These are phyloP conservation scores for Aquilaria sinensis DNA, from an alignment of 345 rosid species.

Conservation along the genomic window DNA sequence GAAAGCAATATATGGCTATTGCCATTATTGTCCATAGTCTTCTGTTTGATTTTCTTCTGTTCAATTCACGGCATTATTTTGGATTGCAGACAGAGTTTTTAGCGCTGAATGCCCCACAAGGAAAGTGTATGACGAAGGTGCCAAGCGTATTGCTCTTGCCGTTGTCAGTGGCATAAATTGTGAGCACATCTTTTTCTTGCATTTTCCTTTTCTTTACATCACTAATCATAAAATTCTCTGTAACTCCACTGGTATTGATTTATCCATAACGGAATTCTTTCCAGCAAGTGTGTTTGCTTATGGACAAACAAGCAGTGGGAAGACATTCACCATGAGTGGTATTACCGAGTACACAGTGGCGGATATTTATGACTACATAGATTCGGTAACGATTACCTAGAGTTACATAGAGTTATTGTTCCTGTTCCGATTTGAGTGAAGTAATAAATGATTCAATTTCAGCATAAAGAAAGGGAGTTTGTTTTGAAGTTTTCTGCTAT, in stretches of 20 bases:
- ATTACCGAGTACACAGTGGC: conserved; percentile 68
- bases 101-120: conserved; percentile 57
- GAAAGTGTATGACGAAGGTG: conserved; percentile 77
- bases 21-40: neutral
- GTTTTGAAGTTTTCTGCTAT: conserved; percentile 76
- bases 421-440: conserved; percentile 7
- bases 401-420: neutral
- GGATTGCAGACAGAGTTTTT: conserved; percentile 71
- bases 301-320: conserved; percentile 98
- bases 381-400: conserved; percentile 39
- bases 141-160: conserved; percentile 79
- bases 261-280: conserved; percentile 2
- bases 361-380: conserved; percentile 73
- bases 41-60: conserved; percentile 13
- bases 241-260: neutral
- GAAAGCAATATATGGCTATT: neutral
- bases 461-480: conserved; percentile 88
- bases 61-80: conserved; percentile 15
- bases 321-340: conserved; percentile 90
- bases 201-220: neutral
- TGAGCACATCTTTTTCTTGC: conserved; percentile 19
- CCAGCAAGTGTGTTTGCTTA: conserved; percentile 95
- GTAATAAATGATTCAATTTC: conserved; percentile 12
- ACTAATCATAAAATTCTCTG: neutral
- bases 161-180: conserved; percentile 83